phyloP scores from a whole-genome alignment of 2,329 filamentous ascomycete species.

The Monosporascus sp. region DNA sequence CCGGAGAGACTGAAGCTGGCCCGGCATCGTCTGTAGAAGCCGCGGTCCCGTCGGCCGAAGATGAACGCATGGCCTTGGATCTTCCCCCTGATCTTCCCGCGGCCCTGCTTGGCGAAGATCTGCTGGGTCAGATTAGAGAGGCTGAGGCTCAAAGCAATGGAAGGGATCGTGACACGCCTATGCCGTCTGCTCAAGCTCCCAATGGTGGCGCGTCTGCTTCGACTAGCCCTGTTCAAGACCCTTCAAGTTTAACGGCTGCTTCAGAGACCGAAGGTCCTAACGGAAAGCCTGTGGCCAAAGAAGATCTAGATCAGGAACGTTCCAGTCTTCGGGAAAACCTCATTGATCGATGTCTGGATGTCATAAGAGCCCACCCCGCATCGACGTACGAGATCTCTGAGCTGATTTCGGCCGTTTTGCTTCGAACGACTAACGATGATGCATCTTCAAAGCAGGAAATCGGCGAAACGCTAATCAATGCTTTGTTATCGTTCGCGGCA shows the following conservation, averaged over 20 bases:
- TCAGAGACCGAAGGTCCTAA: conserved; percentile 13
- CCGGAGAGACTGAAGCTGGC: conserved; percentile 26
- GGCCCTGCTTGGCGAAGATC: conserved; percentile 20
- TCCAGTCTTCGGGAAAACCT: conserved; percentile 67
- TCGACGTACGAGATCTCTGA: conserved; percentile 89
- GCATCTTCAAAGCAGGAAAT: conserved; percentile 60
- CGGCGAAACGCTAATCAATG: conserved; percentile 76
- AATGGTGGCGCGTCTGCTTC: conserved; percentile 18
- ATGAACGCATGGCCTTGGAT: conserved; percentile 23
- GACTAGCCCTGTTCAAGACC: conserved; percentile 14
- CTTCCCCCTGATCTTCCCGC: conserved; percentile 16
- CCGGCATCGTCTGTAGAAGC: conserved; percentile 27
- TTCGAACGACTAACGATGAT: conserved; percentile 51
- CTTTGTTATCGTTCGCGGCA: conserved; percentile 64
- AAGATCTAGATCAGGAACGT: conserved; percentile 75
- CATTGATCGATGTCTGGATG: conserved; percentile 84
- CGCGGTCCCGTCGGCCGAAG: conserved; percentile 10
- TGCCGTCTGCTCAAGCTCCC: conserved; percentile 18
- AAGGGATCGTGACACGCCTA: conserved; percentile 15
- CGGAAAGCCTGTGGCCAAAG: conserved; percentile 52
- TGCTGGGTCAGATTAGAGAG: conserved; percentile 15
- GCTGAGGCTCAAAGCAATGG: conserved; percentile 9
- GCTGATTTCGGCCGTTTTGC: conserved; percentile 69
- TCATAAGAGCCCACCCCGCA: conserved; percentile 81
- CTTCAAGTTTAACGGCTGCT: conserved; percentile 9